Conservation (phyloP, 148 eudicot species). For the Camellia sinensis region DNA sequence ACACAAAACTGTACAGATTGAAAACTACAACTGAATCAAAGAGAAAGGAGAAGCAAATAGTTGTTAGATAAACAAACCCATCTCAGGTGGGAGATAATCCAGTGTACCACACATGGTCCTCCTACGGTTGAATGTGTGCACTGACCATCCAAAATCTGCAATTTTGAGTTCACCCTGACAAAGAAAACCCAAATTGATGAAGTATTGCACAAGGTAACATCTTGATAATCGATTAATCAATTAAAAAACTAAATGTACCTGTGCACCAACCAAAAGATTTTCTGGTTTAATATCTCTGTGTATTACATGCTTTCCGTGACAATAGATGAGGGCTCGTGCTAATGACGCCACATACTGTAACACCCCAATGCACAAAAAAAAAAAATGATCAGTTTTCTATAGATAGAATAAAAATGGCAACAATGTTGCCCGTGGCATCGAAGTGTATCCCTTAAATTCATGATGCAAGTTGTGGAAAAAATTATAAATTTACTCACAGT, state of each 20-base stretch:
- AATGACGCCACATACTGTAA: conserved; percentile 84
- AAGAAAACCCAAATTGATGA: conserved; percentile 9
- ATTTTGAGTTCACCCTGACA: conserved; percentile 92
- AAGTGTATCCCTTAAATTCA: no score
- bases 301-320: conserved; percentile 95
- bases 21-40: not conserved
- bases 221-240: not conserved
- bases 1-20: not conserved
- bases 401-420: not conserved
- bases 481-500: not conserved
- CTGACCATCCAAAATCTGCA: conserved; percentile 99
- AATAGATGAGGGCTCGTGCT: conserved; percentile 92
- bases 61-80: conserved; percentile 59
- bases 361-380: conserved; percentile 3
- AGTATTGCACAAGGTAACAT: not conserved
- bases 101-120: conserved; percentile 96
- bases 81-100: conserved; percentile 97
- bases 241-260: conserved; percentile 40
- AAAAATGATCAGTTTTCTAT: not conserved
- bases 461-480: not conserved
- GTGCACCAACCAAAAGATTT: conserved; percentile 87
- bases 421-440: not conserved
- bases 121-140: conserved; percentile 92
- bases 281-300: conserved; percentile 98
- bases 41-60: not conserved